Base-by-base conservation (phyloP, 2,329 filamentous ascomycete species). In the Aureobasidium vineae region DNA sequence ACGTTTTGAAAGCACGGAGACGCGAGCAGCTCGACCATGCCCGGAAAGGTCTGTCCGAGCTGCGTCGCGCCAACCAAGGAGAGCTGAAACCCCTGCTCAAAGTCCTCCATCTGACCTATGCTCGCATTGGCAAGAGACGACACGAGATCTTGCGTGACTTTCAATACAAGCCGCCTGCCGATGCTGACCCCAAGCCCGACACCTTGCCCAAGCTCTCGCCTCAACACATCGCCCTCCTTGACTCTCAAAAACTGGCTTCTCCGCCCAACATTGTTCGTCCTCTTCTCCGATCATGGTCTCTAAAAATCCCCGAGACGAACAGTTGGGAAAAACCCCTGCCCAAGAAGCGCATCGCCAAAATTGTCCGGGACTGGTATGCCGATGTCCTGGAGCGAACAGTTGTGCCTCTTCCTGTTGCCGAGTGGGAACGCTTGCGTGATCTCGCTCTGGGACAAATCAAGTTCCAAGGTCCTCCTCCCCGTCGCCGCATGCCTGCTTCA, bases 61-160 rank as follows among this genome's bases (percentile, higher is more conserved):
- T 86, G 21, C 71, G 70, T 45, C 79, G 82, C 56, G 86, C 85
- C 23, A 88, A 87, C 70, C 76, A 82, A 67, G 86, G 86, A 68
- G 83, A 86, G 63, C 70, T 75, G 16, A 74, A 74, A 16, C 79
- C 81, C 16, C 73, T 88, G 21, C 76, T 82, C 52, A 83, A 81
- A 65, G 77, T 87, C 13, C 75, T 89, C 23, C 75, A 80, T 38
- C 74, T 81, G 67, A 80, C 85, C 16, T 88, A 88, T 71, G 86
- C 85, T 16, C 81, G 86, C 61, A 78, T 77, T 38, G 86, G 86
- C 10, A 80, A 76, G 69, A 78, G 84, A 38, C 79, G 84, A 70
- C 77, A 82, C 67, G 75, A 81, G 11, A 73, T 88, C 38, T 64
- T 86, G 67, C 67, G 70, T 5, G 71, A 72, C 4, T 69, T 82